phyloP scores from a whole-genome alignment of 345 rosid genomes.

The Boechera divaricarpa region DNA sequence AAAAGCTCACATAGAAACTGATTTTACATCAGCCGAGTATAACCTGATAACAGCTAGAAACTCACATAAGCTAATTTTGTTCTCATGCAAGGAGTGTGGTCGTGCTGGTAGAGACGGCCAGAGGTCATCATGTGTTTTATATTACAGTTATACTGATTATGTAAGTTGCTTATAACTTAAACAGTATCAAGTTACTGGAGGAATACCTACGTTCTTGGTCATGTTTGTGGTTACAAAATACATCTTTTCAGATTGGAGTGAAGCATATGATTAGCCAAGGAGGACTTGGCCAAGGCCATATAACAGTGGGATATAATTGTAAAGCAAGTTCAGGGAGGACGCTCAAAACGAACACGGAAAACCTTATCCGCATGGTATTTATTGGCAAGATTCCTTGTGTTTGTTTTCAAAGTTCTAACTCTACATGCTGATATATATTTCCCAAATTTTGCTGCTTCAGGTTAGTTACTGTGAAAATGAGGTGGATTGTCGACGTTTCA shows the following conservation, averaged over 20 bases:
- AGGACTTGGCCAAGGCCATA: constrained; percentile 74
- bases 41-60: not conserved
- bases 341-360: constrained; percentile 84
- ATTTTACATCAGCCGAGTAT: constrained; percentile 9
- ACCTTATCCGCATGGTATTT: constrained; percentile 84
- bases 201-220: not conserved
- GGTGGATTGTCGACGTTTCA: constrained; percentile 89
- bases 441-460: constrained; percentile 55
- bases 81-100: constrained; percentile 77
- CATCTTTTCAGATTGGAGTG: constrained; percentile 68
- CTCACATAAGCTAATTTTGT: constrained; percentile 32
- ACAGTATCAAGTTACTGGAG: constrained; percentile 14
- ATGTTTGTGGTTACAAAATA: constrained; percentile 20
- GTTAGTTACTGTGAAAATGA: constrained; percentile 94
- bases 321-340: constrained; percentile 67
- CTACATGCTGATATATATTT: constrained; percentile 24
- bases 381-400: constrained; percentile 11
- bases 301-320: constrained; percentile 63
- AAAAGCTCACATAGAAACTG: not conserved
- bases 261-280: constrained; percentile 97
- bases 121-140: constrained; percentile 83
- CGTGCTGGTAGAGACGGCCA: constrained; percentile 99
- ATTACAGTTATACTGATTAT: constrained; percentile 89
- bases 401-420: constrained; percentile 17
- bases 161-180: constrained; percentile 54